Percentiles rank a stretch among this genome's conserved stretches.
phyloP scores from a whole-genome alignment of 169 alveolate species.

The Cyclospora cayetanensis region DNA sequence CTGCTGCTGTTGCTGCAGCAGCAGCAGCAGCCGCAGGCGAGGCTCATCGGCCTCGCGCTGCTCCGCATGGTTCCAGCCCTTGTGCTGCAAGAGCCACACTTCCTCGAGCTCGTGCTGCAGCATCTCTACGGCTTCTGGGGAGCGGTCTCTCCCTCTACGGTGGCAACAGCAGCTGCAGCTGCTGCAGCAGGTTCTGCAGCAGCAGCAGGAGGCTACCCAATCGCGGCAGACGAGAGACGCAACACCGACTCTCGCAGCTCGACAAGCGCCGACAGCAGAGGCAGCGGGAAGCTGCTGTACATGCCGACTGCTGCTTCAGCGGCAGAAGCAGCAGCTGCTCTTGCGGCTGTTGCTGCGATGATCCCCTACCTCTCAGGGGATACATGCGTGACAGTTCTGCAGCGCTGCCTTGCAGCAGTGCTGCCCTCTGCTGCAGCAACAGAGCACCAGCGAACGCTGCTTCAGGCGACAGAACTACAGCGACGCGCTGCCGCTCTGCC shows the following conservation, averaged over 20 bases:
- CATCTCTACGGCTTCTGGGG: slow-evolving; percentile 28
- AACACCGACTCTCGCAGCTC: slow-evolving; percentile 11
- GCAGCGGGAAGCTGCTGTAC: background rate
- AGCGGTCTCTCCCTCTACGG: background rate
- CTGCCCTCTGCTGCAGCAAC: slow-evolving; percentile 35
- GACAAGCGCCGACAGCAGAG: slow-evolving; percentile 2
- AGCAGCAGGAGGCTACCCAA: background rate
- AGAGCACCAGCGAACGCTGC: slow-evolving; percentile 34
- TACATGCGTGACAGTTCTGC: background rate
- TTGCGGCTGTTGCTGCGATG: slow-evolving; percentile 38
- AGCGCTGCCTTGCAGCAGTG: slow-evolving; percentile 34
- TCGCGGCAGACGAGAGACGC: background rate
- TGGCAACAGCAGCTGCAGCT: slow-evolving; percentile 4
- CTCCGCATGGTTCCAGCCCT: slow-evolving; percentile 2
- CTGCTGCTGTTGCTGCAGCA: background rate
- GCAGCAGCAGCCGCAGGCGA: slow-evolving; percentile 32
- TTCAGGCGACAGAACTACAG: slow-evolving; percentile 12
- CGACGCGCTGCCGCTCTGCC: slow-evolving; percentile 1
- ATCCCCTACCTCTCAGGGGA: slow-evolving; percentile 11
- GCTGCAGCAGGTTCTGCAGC: background rate
- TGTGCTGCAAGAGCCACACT: slow-evolving; percentile 37
- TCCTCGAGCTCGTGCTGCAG: slow-evolving; percentile 21
- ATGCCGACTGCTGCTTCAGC: slow-evolving; percentile 13
- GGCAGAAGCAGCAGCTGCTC: slow-evolving; percentile 35
- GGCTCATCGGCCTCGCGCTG: slow-evolving; percentile 31